Evolutionary conservation across 1,284 basidiomycete species (phyloP).

Genomic region (Phlebopus sp.): DNA sequence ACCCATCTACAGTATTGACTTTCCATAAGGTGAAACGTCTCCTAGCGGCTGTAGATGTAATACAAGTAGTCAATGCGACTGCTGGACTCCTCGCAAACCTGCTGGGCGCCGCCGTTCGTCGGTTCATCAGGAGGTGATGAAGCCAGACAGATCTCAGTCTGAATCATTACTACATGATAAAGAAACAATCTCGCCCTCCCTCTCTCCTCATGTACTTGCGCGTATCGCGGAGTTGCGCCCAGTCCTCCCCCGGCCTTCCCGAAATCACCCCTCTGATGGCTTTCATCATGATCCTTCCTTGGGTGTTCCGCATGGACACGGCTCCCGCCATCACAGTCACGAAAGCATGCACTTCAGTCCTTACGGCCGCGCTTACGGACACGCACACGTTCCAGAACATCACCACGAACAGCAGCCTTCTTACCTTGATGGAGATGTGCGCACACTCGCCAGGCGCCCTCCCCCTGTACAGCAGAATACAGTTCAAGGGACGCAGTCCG

Average conservation of each 20-base stretch:
- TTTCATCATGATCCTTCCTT: constrained; percentile 42
- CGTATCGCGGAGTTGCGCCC: constrained; percentile 56
- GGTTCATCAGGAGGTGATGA: constrained; percentile 28
- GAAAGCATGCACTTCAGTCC: constrained; percentile 52
- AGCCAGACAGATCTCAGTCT: constrained; percentile 22
- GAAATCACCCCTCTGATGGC: constrained; percentile 25
- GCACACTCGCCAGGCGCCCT: constrained; percentile 17
- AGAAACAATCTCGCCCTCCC: constrained; percentile 16
- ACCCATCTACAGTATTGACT: constrained; percentile 33
- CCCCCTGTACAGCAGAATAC: constrained; percentile 17
- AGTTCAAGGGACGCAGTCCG: constrained; percentile 14
- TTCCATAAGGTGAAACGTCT: constrained; percentile 39
- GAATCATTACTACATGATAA: constrained; percentile 13
- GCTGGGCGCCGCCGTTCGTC: constrained; percentile 31
- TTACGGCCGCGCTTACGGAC: constrained; percentile 60
- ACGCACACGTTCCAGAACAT: constrained; percentile 33
- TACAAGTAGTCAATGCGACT: constrained; percentile 48
- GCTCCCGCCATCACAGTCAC: constrained; percentile 41
- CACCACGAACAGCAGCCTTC: constrained; percentile 18
- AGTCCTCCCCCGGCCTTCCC: constrained; percentile 49
- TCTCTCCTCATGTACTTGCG: constrained; percentile 44
- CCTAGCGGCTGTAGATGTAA: constrained; percentile 46
- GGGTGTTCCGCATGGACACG: constrained; percentile 35
- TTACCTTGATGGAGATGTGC: constrained; percentile 21
- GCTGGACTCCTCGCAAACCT: constrained; percentile 47